Evolutionary conservation across 2,329 filamentous ascomycete genomes (phyloP), one percentile per base, ranked within the genome.

Genomic region (Arthrinium puccinioides): DNA sequence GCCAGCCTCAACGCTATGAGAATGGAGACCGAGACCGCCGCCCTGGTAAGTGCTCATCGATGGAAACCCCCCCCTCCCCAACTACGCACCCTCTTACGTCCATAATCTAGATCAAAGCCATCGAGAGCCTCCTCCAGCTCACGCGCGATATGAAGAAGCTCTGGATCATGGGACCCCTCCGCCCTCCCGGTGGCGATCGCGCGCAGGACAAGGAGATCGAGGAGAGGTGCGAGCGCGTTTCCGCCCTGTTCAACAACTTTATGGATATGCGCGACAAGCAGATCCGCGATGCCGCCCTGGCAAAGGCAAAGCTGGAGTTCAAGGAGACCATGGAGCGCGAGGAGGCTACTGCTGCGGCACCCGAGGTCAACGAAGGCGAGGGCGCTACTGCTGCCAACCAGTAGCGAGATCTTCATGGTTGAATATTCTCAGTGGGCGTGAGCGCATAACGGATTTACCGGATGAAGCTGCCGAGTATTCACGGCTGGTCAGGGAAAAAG

Each of bases 141-240:
- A 70, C 60, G 14, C 63, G 69, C 25, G 63, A 67, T 43, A 57
- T 74, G 39, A 69, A 71, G 44, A 62, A 67, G 38, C 56, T 73
- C 18, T 72, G 69, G 68, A 58, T 71, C 9, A 61, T 64, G 38
- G 70, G 70, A 2, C 62, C 69, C 1, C 53, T 73, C 18, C 60
- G 61, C 39, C 59, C 66, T 4, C n/a, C 31, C 9, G 8, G 20
- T 5, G n/a, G 16, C 4, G 23, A 26, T 5, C 64, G 62, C 29
- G 34, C 21, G 21, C 42, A 32, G 9, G 32, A 44, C 28, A 37
- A 33, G 20, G 40, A 39, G 26, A 37, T 44, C 18, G 42, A 44
- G 16, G 33, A 19, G 27, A 57, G 61, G 39, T 65, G 68, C 21
- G 51, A 55, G 24, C 44, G 46, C 4, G 59, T 70, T 34, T 52